Evolutionary conservation across 495 filamentous ascomycete genomes (phyloP), one percentile per base, ranked within the genome.

Genomic region (Schizothecium vesticola): DNA sequence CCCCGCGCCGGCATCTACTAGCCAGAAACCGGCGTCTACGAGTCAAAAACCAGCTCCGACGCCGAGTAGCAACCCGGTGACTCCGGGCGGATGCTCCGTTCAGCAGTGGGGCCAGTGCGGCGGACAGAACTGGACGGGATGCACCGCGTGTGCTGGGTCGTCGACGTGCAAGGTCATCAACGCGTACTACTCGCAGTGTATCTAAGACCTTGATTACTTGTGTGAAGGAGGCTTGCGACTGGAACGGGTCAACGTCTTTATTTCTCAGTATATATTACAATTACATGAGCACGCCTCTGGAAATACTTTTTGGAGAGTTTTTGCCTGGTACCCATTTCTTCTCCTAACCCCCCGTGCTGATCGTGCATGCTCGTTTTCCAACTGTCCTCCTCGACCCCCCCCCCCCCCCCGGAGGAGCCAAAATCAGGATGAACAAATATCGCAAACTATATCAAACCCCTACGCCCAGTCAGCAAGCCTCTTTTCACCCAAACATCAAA

Each of bases 21-120:
- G 33, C 13, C 33, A 43, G 33, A 43, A 43, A 4, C 33, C 33
- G 8, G 69, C 22, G 22, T 3, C 31, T 3, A 31, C 70, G 26
- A 29, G 28, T 29, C 28, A 29, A 9, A 29, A 29, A 9, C 8
- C 28, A 7, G 68, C 23, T 29, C 7, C 43, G 43, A 33, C 71
- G 21, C 66, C 22, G 55, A 51, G 33, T 7, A 56, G 31, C 59
- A 28, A 61, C 31, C 64, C 56, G 70, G 23, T 64, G 64, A 36
- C 22, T 19, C 57, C 28, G 61, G 23, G 56, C 28, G 61, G 64
- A 9, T 78, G 79, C 24, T 68, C 60, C 2, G 66, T 74, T 33
- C n/a, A 72, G 16, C 70, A 81, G 68, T 85, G 78, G 66, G 76
- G 72, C 2, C 82, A 84, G 71, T 85, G 83, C 65, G 82, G 81